Evolutionary conservation across 1,139 yeast genomes (phyloP).

Genomic region (Scheffersomyces segobiensis): DNA sequence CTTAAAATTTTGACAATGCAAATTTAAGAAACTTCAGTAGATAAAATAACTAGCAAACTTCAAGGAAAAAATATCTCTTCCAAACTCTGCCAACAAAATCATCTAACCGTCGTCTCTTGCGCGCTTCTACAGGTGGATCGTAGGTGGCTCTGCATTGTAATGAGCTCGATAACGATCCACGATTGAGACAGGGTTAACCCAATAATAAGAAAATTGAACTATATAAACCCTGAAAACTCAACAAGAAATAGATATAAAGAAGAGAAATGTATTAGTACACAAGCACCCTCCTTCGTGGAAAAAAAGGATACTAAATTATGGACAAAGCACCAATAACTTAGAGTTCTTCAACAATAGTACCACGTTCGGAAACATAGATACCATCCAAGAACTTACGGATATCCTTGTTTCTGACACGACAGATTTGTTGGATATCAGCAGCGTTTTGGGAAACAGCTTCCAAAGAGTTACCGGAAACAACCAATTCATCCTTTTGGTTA

Average conservation of each 20-base stretch:
- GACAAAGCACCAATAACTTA: conserved; percentile 25
- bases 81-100: neutral
- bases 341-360: conserved; percentile 71
- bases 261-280: conserved; percentile 24
- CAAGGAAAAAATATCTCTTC: neutral
- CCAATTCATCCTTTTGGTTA: conserved; percentile 90
- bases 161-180: conserved; percentile 59
- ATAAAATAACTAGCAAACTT: neutral
- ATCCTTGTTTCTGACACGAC: conserved; percentile 99
- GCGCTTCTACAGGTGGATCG: conserved; percentile 43
- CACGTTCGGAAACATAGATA: conserved; percentile 98
- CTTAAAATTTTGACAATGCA: neutral
- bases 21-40: neutral
- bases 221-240: conserved; percentile 22
- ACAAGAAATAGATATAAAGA: conserved; percentile 17
- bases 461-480: conserved; percentile 92
- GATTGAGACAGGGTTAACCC: conserved; percentile 39
- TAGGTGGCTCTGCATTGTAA: conserved; percentile 59
- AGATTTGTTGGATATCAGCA: conserved; percentile 97
- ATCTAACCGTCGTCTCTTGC: neutral
- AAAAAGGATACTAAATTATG: neutral
- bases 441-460: conserved; percentile 98
- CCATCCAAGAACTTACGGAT: conserved; percentile 99
- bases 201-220: conserved; percentile 28
- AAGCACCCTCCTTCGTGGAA: conserved; percentile 6